phyloP scores from a whole-genome alignment of 1,284 basidiomycete species.

The Puccinia polysora region DNA sequence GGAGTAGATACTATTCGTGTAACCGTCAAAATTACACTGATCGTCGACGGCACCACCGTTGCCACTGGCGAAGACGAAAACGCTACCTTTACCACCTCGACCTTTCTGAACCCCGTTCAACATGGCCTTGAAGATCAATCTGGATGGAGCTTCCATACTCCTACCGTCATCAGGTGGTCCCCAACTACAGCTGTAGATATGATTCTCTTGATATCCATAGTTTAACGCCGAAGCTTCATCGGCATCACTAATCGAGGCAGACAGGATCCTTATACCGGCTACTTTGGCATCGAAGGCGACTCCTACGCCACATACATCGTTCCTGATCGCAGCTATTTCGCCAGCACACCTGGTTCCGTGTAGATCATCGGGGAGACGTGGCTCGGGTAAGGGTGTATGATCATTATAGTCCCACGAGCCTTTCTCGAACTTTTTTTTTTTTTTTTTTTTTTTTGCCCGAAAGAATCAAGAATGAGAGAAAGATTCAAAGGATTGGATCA shows the following conservation, averaged over 20 bases:
- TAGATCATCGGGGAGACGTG: conserved; percentile 82
- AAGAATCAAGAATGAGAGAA: background rate
- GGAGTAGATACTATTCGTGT: conserved; percentile 95
- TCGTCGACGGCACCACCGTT: conserved; percentile 88
- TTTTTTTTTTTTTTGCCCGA: background rate
- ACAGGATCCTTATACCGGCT: conserved; percentile 90
- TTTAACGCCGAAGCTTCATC: conserved; percentile 96
- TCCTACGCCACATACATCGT: conserved; percentile 89
- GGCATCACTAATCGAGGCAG: conserved; percentile 92
- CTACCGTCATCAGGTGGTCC: conserved; percentile 92
- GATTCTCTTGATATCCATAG: conserved; percentile 83
- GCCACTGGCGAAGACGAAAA: conserved; percentile 96
- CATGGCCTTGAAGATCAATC: conserved; percentile 88
- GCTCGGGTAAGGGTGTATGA: conserved; percentile 78
- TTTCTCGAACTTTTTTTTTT: conserved; percentile 81
- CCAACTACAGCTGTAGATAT: conserved; percentile 95
- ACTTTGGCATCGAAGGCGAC: conserved; percentile 88
- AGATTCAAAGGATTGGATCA: background rate
- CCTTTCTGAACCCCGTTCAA: conserved; percentile 91
- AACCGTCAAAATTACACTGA: conserved; percentile 99
- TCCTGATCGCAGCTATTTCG: conserved; percentile 94
- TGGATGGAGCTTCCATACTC: conserved; percentile 90
- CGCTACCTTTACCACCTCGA: conserved; percentile 78
- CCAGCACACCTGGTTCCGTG: conserved; percentile 98
- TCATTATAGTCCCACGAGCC: conserved; percentile 98